Conservation (phyloP, 73 alveolate species). For the Durusdinium trenchii region DNA sequence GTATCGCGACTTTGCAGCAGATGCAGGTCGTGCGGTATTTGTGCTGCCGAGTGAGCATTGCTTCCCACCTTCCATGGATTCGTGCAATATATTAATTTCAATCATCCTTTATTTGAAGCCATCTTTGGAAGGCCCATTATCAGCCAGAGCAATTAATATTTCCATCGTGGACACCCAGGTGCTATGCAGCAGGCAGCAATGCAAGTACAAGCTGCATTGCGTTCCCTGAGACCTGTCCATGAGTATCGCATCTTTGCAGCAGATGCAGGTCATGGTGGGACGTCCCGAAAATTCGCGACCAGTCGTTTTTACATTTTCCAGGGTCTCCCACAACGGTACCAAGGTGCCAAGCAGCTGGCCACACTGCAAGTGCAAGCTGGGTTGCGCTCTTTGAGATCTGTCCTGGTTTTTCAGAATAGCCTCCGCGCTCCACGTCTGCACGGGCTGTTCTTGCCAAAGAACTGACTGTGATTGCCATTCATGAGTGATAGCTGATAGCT, state of each 20-base stretch:
- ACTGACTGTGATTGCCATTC: too few species aligned
- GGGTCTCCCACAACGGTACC: too few species aligned
- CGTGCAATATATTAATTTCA: background rate
- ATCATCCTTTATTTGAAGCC: too few species aligned
- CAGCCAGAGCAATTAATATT: too few species aligned
- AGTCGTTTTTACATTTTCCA: background rate
- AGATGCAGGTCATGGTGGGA: background rate
- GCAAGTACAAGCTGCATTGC: slow-evolving; percentile 48
- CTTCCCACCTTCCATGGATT: background rate
- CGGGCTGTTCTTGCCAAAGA: too few species aligned
- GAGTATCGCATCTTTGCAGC: slow-evolving; percentile 46
- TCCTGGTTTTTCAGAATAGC: slow-evolving; percentile 20
- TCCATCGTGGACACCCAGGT: background rate
- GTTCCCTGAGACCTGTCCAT: slow-evolving; percentile 2
- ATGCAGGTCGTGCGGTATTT: background rate
- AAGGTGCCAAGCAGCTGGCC: slow-evolving; percentile 47
- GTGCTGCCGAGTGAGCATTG: background rate
- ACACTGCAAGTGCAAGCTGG: slow-evolving; percentile 42
- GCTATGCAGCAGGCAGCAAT: slow-evolving; percentile 35
- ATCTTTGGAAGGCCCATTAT: too few species aligned
- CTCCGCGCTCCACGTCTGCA: too few species aligned
- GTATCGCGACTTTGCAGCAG: slow-evolving; percentile 26
- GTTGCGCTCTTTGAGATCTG: slow-evolving; percentile 39
- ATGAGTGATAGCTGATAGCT: too few species aligned
- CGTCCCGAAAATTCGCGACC: background rate